Evolutionary conservation across 305 asterid species (phyloP), one percentile per base, ranked within the genome.

Genomic region (Stenogyne calaminthoides): DNA sequence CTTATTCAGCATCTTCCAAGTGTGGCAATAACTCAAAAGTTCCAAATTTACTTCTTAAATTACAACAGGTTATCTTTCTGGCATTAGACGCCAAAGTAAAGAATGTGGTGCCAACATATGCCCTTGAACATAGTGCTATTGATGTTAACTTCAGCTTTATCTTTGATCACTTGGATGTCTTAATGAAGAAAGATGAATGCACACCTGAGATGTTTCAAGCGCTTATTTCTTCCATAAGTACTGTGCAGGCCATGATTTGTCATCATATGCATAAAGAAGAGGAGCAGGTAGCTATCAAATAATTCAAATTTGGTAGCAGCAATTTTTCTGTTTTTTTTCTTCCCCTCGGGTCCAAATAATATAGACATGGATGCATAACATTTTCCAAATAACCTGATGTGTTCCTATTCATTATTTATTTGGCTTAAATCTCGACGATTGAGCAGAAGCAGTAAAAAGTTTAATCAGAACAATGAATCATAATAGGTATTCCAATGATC

Each of bases 211-310:
- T 80, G 82, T 84, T 89, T 64, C 89, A 83, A 80, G 86, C 85
- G 76, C 87, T 93, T 76, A 80, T 88, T 12, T 82, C 82, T 76
- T 88, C 80, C 65, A 74, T 89, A 39, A 88, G 89, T 74, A 84
- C 92, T 27, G 74, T 89, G 64, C 82, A 80, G 82, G 64, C 84
- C 76, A 81, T 77, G 81, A 82, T 93, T 76, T 81, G 89, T 60
- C 92, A 93, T 73, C 98, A 93, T 73, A 87, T 93, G 94, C 86
- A 81, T 77, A 91, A 91, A 87, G 97, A 93, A 88, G 98, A 93
- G 82, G 80, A 87, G 66, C 96, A 91, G 96, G 98, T 93, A 76
- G 62, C 58, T 37, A 49, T 52, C 57, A 72, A 76, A 65, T 61
- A 64, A 51, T 76, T 27, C 36, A 29, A 67, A 11, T 47, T 64